Conservation (phyloP, 495 filamentous ascomycete species). For the Lentithecium fluviatile region DNA sequence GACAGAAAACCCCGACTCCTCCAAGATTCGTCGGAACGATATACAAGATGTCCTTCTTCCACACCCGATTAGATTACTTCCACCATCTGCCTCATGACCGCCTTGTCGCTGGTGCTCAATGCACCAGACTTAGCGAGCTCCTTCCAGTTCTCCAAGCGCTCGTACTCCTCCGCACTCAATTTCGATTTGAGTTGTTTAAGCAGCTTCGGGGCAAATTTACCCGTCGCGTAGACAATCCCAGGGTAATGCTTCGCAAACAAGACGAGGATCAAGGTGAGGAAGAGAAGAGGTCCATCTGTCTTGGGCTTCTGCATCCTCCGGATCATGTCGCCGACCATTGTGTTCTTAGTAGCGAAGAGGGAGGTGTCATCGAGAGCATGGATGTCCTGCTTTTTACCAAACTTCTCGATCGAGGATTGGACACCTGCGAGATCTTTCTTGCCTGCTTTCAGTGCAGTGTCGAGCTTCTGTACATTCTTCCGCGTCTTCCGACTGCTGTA, state of each 20-base stretch:
- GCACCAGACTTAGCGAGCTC: constrained; percentile 33
- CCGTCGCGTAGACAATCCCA: constrained; percentile 38
- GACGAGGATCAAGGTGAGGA: constrained; percentile 37
- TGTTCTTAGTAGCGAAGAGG: constrained; percentile 12
- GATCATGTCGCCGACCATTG: constrained; percentile 28
- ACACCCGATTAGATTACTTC: neutral
- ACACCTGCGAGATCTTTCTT: constrained; percentile 1
- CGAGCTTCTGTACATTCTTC: constrained; percentile 28
- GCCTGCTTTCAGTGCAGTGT: neutral
- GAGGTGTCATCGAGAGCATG: neutral
- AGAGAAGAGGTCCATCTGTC: constrained; percentile 37
- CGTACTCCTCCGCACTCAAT: constrained; percentile 28
- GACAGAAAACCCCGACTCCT: too few relatives aligned
- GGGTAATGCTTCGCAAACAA: constrained; percentile 26
- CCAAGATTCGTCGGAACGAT: too few relatives aligned
- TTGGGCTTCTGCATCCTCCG: constrained; percentile 33
- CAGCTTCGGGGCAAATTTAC: constrained; percentile 39
- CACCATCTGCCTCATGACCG: constrained; percentile 32
- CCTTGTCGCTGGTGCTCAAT: constrained; percentile 30
- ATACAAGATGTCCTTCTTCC: neutral
- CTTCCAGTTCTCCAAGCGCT: constrained; percentile 35
- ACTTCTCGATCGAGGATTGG: constrained; percentile 23
- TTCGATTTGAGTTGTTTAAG: constrained; percentile 34
- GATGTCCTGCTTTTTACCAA: constrained; percentile 26
- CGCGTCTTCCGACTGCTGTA: constrained; percentile 20